Evolutionary conservation across 768 basidiomycete species (phyloP), one percentile per base, ranked within the genome.

Genomic region (Dictyophora rubrovolvata): DNA sequence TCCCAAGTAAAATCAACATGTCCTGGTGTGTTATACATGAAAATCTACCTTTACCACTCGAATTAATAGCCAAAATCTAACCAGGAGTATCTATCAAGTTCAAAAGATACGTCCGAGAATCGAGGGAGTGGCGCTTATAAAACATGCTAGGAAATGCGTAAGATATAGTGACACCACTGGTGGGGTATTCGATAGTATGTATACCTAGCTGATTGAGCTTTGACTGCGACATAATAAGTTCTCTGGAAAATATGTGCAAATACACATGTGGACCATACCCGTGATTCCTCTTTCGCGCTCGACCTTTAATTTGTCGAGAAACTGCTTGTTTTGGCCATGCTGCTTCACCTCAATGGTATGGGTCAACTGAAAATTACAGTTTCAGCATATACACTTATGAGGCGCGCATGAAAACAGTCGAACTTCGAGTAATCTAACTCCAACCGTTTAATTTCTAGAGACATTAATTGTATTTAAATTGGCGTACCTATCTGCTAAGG

Each of bases 1-100:
- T 98, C 95, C 85, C 93, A 96, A 60, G 91, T 82, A 72, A 99
- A 99, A 74, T 99, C 96, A 37, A 97, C 96, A 72, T 99, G 96
- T 1, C 96, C 94, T 82, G 89, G 63, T 8, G 35, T 54, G 12
- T 14, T 59, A 58, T 22, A 11, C 22, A 42, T 51, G 28, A 50
- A 35, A 56, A 53, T 37, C 52, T 49, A 23, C 34, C 33, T 9
- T 42, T 28, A 46, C 49, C 17, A n/a, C 10, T 42, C 16, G 37
- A 9, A 49, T n/a, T 16, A n/a, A 42, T 12, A 53, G 12, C 23
- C 63, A 56, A 21, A 6, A 48, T 8, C n/a, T 34, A 14, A 16
- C 12, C 91, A 50, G 95, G 95, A 0, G 96, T 99, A 71, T 99
- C 96, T 65, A 99, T 93, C 23, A 98, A 75, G 71, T 98, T 98